phyloP scores from a whole-genome alignment of 140 eudicot genomes.

The Ambrosia hybrid region DNA sequence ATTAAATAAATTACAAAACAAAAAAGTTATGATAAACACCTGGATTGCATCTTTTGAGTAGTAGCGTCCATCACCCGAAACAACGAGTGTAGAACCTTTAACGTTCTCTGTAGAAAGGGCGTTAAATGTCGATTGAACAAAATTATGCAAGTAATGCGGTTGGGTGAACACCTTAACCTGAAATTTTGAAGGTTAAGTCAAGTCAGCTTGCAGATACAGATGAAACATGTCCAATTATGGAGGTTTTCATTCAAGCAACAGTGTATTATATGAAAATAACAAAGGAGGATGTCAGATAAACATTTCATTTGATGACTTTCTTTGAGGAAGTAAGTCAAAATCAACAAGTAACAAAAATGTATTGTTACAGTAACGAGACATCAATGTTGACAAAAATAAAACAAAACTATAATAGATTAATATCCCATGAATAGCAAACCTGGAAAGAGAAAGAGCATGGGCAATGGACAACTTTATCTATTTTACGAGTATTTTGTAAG shows the following conservation, averaged over 20 bases:
- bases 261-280: not conserved
- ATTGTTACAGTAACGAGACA: not conserved
- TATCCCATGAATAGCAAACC: too few relatives aligned
- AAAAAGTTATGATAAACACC: slow-evolving; percentile 36
- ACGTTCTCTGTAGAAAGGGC: slow-evolving; percentile 85
- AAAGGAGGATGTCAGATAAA: not conserved
- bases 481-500: not conserved
- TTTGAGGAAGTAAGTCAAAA: not conserved
- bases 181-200: slow-evolving; percentile 25
- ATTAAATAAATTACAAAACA: not conserved
- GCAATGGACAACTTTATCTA: not conserved
- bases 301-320: not conserved
- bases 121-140: slow-evolving; percentile 88
- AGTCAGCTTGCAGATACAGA: not conserved
- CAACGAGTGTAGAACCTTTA: slow-evolving; percentile 95
- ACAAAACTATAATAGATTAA: too few relatives aligned
- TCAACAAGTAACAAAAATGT: not conserved
- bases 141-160: slow-evolving; percentile 88
- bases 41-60: slow-evolving; percentile 89
- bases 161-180: slow-evolving; percentile 96
- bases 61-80: slow-evolving; percentile 98
- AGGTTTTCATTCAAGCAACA: too few relatives aligned
- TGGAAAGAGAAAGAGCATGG: too few relatives aligned
- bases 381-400: not conserved
- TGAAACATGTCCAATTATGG: too few relatives aligned